Conservation (phyloP, 169 alveolate genomes). For the Eimeria sp. region DNA sequence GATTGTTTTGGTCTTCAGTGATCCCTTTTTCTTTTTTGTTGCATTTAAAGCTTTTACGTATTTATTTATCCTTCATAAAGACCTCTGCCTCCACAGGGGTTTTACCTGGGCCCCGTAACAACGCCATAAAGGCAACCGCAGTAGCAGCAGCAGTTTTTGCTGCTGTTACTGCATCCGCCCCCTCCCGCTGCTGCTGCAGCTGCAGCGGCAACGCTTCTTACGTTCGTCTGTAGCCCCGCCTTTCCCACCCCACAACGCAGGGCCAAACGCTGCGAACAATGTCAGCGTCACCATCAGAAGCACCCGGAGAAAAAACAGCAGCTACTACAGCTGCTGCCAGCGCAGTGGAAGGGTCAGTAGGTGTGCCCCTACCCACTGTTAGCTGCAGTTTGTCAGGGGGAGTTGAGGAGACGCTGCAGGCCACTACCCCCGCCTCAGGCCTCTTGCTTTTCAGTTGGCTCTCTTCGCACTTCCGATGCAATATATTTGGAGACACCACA, state of each 20-base stretch:
- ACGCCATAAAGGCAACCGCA: background rate
- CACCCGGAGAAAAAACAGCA: background rate
- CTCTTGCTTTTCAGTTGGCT: background rate
- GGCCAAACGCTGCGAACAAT: background rate
- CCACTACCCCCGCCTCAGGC: background rate
- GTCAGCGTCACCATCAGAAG: background rate
- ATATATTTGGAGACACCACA: background rate
- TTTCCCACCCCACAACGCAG: too few species aligned
- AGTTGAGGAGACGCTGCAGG: background rate
- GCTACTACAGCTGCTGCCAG: background rate
- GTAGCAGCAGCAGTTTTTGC: too few species aligned
- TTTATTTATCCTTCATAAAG: constrained; percentile 12
- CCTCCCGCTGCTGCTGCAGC: too few species aligned
- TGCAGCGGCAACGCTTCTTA: too few species aligned
- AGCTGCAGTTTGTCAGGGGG: background rate
- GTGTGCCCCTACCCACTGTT: background rate
- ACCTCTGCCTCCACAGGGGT: background rate
- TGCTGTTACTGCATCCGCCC: too few species aligned
- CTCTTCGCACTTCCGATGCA: background rate
- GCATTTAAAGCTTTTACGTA: background rate
- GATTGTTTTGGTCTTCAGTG: background rate
- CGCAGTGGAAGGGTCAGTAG: too few species aligned
- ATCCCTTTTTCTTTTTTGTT: background rate
- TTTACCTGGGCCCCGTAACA: background rate
- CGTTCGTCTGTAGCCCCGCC: too few species aligned